Evolutionary conservation across 2,329 filamentous ascomycete species (phyloP).

Genomic region (Thyridium curvatum): DNA sequence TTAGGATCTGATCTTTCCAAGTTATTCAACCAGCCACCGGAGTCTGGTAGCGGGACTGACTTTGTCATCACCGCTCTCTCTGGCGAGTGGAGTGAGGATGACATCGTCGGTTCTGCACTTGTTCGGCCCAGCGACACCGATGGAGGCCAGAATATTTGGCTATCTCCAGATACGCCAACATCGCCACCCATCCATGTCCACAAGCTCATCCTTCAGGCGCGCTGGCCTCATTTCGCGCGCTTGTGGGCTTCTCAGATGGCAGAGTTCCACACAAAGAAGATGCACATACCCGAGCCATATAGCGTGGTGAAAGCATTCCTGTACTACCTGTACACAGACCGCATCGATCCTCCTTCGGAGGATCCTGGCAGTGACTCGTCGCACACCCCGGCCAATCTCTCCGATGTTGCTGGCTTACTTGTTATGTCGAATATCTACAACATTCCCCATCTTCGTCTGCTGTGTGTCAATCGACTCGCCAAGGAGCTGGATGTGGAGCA

Average conservation of each 20-base stretch:
- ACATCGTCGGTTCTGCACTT: slow-evolving; percentile 47
- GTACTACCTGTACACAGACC: slow-evolving; percentile 95
- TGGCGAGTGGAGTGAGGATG: slow-evolving; percentile 68
- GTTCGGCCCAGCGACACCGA: slow-evolving; percentile 35
- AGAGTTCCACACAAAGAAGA: slow-evolving; percentile 92
- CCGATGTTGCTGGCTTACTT: slow-evolving; percentile 86
- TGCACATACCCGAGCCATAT: slow-evolving; percentile 97
- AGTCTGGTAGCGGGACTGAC: slow-evolving; percentile 80
- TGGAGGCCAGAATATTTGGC: slow-evolving; percentile 44
- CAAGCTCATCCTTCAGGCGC: slow-evolving; percentile 85
- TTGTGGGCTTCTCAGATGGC: slow-evolving; percentile 93
- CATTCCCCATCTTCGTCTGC: slow-evolving; percentile 82
- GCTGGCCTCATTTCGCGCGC: slow-evolving; percentile 94
- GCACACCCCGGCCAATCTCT: slow-evolving; percentile 66
- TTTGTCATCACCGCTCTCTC: slow-evolving; percentile 85
- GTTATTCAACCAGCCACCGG: slow-evolving; percentile 81
- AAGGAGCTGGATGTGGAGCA: slow-evolving; percentile 92
- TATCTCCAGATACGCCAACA: slow-evolving; percentile 55
- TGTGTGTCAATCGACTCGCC: slow-evolving; percentile 85
- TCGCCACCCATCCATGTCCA: slow-evolving; percentile 90
- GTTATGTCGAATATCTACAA: slow-evolving; percentile 99
- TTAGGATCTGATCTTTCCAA: slow-evolving; percentile 81
- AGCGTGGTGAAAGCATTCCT: slow-evolving; percentile 90
- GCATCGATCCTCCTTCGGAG: slow-evolving; percentile 55
- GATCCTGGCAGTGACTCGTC: slow-evolving; percentile 27